phyloP scores from a whole-genome alignment of 148 eudicot species.

The Camellia japonica region DNA sequence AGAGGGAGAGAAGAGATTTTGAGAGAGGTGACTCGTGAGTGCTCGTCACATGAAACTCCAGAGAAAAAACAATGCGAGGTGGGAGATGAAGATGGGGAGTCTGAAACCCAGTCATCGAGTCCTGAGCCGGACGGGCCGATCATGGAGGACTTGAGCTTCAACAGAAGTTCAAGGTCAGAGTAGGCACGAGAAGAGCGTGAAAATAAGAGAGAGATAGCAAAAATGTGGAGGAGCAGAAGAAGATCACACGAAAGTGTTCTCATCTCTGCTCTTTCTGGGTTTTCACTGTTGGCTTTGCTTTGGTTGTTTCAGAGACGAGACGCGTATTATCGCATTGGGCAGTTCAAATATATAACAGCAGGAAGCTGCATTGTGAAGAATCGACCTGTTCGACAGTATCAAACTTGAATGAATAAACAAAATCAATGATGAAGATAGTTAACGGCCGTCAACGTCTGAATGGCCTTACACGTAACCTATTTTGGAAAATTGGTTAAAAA shows the following conservation, averaged over 20 bases:
- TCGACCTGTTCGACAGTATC: constrained; percentile 24
- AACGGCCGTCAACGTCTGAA: too few relatives aligned
- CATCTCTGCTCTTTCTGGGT: not conserved
- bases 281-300: not conserved
- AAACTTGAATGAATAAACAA: constrained; percentile 2
- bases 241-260: not conserved
- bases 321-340: not conserved
- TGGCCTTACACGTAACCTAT: too few relatives aligned
- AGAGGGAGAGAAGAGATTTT: constrained; percentile 37
- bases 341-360: constrained; percentile 1
- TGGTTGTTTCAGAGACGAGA: not conserved
- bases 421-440: constrained; percentile 6
- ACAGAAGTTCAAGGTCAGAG: constrained; percentile 47
- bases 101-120: constrained; percentile 52
- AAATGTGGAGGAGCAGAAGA: not conserved
- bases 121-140: constrained; percentile 23
- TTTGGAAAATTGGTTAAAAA: too few relatives aligned
- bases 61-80: constrained; percentile 62
- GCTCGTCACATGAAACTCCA: constrained; percentile 61
- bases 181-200: constrained; percentile 13
- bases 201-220: not conserved
- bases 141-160: constrained; percentile 58
- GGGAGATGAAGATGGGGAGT: constrained; percentile 11
- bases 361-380: constrained; percentile 10
- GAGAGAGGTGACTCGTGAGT: constrained; percentile 41